Evolutionary conservation across 441 rosid genomes (phyloP).

Genomic region (Hypseocharis bilobata): DNA sequence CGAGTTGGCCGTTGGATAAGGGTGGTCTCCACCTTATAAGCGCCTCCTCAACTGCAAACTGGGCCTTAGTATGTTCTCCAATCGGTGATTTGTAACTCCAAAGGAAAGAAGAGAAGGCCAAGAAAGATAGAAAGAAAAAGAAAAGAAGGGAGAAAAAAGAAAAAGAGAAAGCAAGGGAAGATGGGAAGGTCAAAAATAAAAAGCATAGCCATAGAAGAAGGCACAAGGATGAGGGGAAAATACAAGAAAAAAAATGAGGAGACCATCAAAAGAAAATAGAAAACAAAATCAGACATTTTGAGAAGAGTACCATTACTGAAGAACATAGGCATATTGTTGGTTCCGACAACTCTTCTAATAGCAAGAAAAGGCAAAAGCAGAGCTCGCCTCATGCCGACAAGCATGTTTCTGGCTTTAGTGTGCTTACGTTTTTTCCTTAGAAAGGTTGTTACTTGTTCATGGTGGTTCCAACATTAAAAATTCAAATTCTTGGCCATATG

Average conservation of each 20-base stretch:
- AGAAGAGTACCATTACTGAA: slow-evolving; percentile 53
- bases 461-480: neutral
- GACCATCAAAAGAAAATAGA: slow-evolving; percentile 29
- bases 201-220: slow-evolving; percentile 39
- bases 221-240: slow-evolving; percentile 25
- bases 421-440: slow-evolving; percentile 35
- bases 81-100: slow-evolving; percentile 27
- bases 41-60: too few species aligned
- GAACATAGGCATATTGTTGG: slow-evolving; percentile 44
- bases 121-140: slow-evolving; percentile 36
- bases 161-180: slow-evolving; percentile 24
- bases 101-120: slow-evolving; percentile 33
- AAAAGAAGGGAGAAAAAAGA: slow-evolving; percentile 34
- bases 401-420: slow-evolving; percentile 59
- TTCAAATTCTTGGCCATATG: slow-evolving; percentile 31
- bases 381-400: slow-evolving; percentile 28
- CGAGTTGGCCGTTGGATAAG: too few species aligned
- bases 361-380: slow-evolving; percentile 37
- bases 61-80: slow-evolving; percentile 6
- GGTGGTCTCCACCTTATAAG: too few species aligned
- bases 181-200: slow-evolving; percentile 27
- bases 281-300: slow-evolving; percentile 27
- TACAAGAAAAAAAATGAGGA: slow-evolving; percentile 28
- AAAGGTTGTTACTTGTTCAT: neutral
- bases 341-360: slow-evolving; percentile 48